Conservation (phyloP, 805 yeast species). For the Barnettozyma sp. region DNA sequence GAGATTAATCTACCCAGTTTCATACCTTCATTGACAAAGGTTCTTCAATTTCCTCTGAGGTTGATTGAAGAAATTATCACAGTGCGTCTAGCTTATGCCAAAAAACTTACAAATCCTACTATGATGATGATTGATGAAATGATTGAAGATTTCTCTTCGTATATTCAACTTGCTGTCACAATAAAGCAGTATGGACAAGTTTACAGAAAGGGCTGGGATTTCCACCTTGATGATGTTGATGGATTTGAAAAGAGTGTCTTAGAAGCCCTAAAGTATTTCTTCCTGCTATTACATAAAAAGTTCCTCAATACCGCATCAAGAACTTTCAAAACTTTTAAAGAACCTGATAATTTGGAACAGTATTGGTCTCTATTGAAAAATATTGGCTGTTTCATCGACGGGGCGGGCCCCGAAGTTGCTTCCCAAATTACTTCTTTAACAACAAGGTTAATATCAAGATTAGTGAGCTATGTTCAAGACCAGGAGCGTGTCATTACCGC, state of each 20-base stretch:
- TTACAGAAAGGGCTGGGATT: constrained; percentile 61
- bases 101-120: constrained; percentile 74
- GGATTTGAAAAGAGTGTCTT: constrained; percentile 61
- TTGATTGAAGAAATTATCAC: constrained; percentile 73
- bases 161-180: constrained; percentile 67
- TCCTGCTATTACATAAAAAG: constrained; percentile 67
- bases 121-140: constrained; percentile 95
- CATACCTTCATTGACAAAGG: constrained; percentile 52
- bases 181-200: constrained; percentile 61
- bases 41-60: constrained; percentile 71
- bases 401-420: constrained; percentile 76
- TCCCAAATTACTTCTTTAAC: constrained; percentile 64
- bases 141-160: constrained; percentile 75
- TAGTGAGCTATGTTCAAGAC: constrained; percentile 62
- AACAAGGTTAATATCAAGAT: constrained; percentile 57
- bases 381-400: constrained; percentile 71
- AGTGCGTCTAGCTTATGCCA: constrained; percentile 69
- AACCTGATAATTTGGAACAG: constrained; percentile 80
- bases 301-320: constrained; percentile 67
- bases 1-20: constrained; percentile 69
- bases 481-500: constrained; percentile 61
- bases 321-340: constrained; percentile 78
- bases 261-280: constrained; percentile 65
- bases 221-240: constrained; percentile 56
- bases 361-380: constrained; percentile 75